Base-by-base conservation (phyloP, 352 stramenopile species). In the Pythium dissimile region DNA sequence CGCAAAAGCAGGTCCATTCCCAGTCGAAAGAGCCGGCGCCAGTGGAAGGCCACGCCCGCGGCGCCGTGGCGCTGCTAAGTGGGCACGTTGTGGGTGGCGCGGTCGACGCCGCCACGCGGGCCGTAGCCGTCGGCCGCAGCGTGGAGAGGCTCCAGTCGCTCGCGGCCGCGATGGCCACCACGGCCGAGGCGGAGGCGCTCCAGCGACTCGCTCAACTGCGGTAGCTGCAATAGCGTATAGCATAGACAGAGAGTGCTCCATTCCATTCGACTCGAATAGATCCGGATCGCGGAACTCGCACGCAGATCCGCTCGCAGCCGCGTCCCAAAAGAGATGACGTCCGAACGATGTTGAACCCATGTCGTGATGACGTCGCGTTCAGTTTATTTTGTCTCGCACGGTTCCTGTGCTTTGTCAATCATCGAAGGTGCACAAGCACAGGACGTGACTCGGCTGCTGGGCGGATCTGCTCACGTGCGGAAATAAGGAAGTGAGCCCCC, bases 121-220 rank as follows among this genome's bases (percentile, higher is more conserved):
- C 59, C 21, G 65, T 69, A 31, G 27, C 38, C 3, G 13, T 49
- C 13, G 45, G 43, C n/a, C 13, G 26, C 12, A 37, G 56, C 39
- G 20, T 75, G 23, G n/a, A 50, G 6, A 41, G 66, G 39, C 39
- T 86, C 16, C 72, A 72, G 43, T 45, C 59, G 23, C 38, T 80
- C 15, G 73, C 59, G 13, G 31, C 46, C 48, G 46, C 58, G n/a
- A 70, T 67, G 59, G 54, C 71, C 18, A 34, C 59, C n/a, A 54
- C 67, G 20, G 50, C 32, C 21, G 35, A 47, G 30, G n/a, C 46
- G 0, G 30, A 49, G 9, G 23, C 43, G 28, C 55, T 50, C 10
- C 15, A 9, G 12, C 44, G 54, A n/a, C 23, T 57, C 35, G 11
- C 16, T 11, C 18, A n/a, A 2, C 45, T 18, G n/a, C n/a, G n/a